These are phyloP conservation scores for Thalassia testudinum DNA, from an alignment of 116 monocot species.

Conservation along the genomic window DNA sequence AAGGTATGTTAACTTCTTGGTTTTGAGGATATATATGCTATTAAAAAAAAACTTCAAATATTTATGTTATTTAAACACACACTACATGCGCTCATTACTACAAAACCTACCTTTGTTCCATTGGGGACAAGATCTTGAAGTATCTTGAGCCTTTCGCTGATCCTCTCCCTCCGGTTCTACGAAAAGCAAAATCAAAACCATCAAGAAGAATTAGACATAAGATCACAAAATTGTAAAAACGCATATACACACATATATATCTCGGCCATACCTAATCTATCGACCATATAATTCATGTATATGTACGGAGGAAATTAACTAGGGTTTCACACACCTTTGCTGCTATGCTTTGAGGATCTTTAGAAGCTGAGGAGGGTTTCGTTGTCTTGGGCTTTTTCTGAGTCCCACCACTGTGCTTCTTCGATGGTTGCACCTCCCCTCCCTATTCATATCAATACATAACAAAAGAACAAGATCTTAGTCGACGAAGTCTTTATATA, in stretches of 20 bases:
- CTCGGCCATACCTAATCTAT: not conserved
- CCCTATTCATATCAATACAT: not conserved
- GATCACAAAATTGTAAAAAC: not conserved
- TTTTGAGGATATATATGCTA: too few relatives aligned
- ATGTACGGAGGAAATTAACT: not conserved
- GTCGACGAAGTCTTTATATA: too few relatives aligned
- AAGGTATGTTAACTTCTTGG: too few relatives aligned
- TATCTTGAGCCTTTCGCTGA: conserved; percentile 66
- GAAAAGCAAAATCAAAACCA: not conserved
- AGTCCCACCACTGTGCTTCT: conserved; percentile 20
- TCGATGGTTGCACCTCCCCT: conserved; percentile 5
- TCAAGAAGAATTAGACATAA: not conserved
- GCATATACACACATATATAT: not conserved
- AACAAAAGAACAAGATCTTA: too few relatives aligned
- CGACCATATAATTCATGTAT: not conserved
- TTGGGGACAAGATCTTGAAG: conserved; percentile 89
- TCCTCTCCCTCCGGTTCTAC: conserved; percentile 77
- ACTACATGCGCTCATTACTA: too few relatives aligned
- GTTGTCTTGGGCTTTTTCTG: conserved; percentile 32
- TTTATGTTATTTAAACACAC: too few relatives aligned
- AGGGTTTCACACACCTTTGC: conserved; percentile 50
- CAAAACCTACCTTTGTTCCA: conserved; percentile 60
- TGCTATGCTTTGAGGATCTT: conserved; percentile 89
- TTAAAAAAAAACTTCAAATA: too few relatives aligned
- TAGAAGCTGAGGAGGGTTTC: conserved; percentile 16